Percentiles rank a stretch among this genome's conserved stretches.
These are phyloP conservation scores for Ballota nigra DNA, from an alignment of 257 asterid genomes.

Conservation along the genomic window DNA sequence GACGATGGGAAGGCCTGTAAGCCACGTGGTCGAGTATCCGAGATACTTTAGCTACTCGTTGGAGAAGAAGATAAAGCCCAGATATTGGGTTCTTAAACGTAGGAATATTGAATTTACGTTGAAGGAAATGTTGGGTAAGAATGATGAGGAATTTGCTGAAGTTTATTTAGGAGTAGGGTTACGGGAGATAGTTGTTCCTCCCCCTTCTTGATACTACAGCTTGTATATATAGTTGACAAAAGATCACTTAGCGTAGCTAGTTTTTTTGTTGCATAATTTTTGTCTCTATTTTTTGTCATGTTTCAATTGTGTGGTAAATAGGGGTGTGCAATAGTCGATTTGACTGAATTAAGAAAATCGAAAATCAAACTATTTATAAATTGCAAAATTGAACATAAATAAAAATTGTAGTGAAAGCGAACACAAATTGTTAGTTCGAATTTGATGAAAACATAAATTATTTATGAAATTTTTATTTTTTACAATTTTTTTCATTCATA, in stretches of 20 bases:
- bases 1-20: conserved; percentile 65
- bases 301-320: neutral
- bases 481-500: too few relatives aligned
- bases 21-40: conserved; percentile 77
- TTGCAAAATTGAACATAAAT: too few relatives aligned
- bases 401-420: too few relatives aligned
- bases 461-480: too few relatives aligned
- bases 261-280: neutral
- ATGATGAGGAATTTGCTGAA: conserved; percentile 77
- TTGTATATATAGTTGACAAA: conserved; percentile 6
- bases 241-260: neutral
- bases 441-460: too few relatives aligned
- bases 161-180: conserved; percentile 45
- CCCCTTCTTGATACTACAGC: conserved; percentile 15
- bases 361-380: too few relatives aligned
- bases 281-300: neutral
- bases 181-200: conserved; percentile 42
- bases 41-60: conserved; percentile 94
- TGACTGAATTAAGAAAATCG: too few relatives aligned
- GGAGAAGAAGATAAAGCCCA: conserved; percentile 92
- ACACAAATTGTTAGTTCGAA: too few relatives aligned
- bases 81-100: conserved; percentile 66
- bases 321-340: too few relatives aligned
- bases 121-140: conserved; percentile 83
- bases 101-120: conserved; percentile 55